A percentile compares a stretch with the other conserved stretches of the same genome.
Conservation (phyloP, 495 filamentous ascomycete genomes). For the Daldinia loculata region DNA sequence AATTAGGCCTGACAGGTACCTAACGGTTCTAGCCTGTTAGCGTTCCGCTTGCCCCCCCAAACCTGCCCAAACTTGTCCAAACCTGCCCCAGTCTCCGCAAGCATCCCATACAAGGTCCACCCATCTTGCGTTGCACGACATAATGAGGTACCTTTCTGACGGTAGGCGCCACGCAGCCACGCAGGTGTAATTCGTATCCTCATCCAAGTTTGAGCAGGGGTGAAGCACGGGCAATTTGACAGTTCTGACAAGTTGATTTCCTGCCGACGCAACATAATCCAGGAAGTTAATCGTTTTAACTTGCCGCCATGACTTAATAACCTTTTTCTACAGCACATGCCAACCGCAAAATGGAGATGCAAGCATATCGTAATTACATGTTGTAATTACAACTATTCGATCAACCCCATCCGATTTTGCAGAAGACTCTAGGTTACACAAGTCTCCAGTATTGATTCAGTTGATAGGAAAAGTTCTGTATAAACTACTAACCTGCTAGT, state of each 20-base stretch:
- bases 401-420: neutral
- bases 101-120: neutral
- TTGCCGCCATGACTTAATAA: conserved; percentile 9
- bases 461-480: too few relatives aligned
- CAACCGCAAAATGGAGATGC: neutral
- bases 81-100: conserved; percentile 4
- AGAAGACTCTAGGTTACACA: neutral
- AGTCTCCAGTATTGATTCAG: neutral
- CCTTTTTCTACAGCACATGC: conserved; percentile 3
- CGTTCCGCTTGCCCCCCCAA: conserved; percentile 1
- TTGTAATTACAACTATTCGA: neutral
- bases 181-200: conserved; percentile 6
- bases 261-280: neutral
- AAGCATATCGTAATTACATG: neutral
- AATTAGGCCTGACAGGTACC: conserved; percentile 23
- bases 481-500: too few relatives aligned
- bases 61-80: neutral
- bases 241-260: conserved; percentile 2
- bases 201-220: conserved; percentile 17
- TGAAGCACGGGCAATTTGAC: conserved; percentile 11
- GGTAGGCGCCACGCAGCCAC: conserved; percentile 14
- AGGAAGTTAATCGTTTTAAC: conserved; percentile 3
- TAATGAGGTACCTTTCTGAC: conserved; percentile 9
- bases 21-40: conserved; percentile 15
- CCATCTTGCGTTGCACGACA: conserved; percentile 8